Evolutionary conservation across 805 yeast genomes (phyloP).

Genomic region (Wickerhamomyces bisporus): DNA sequence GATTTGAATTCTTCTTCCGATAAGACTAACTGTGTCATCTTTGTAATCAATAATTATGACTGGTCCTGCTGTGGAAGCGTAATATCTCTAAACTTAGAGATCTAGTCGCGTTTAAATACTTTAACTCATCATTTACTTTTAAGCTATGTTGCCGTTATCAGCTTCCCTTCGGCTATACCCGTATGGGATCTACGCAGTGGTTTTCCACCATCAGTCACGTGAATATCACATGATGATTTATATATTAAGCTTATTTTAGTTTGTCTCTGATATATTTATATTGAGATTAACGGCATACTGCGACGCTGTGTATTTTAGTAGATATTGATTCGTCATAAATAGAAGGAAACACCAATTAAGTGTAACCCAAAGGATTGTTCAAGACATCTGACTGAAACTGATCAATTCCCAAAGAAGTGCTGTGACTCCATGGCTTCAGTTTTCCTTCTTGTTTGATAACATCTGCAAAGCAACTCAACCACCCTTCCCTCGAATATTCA

Average conservation of each 20-base stretch:
- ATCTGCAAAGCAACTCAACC: conserved; percentile 2
- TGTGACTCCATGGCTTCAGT: conserved; percentile 4
- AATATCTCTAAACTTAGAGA: no score
- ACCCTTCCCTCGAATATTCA: conserved; percentile 1
- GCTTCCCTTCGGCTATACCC: neutral
- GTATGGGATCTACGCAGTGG: no score
- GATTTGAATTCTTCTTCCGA: conserved; percentile 18
- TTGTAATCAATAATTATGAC: no score
- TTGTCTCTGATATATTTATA: neutral
- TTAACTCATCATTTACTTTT: no score
- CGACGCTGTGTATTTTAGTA: no score
- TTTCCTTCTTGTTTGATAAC: conserved; percentile 1
- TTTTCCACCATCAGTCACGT: no score
- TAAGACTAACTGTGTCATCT: neutral
- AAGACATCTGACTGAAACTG: neutral
- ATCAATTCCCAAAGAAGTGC: conserved; percentile 2
- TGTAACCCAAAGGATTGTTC: neutral
- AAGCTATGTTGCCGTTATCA: neutral
- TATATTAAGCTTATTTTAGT: no score
- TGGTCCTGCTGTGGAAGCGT: no score
- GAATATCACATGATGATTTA: neutral
- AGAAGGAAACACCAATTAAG: no score
- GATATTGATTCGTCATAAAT: no score
- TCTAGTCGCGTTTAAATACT: no score
- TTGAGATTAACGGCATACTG: no score